Evolutionary conservation across 306 rosid species (phyloP), one percentile per base, ranked within the genome.

Genomic region (Lathyrus sativus): DNA sequence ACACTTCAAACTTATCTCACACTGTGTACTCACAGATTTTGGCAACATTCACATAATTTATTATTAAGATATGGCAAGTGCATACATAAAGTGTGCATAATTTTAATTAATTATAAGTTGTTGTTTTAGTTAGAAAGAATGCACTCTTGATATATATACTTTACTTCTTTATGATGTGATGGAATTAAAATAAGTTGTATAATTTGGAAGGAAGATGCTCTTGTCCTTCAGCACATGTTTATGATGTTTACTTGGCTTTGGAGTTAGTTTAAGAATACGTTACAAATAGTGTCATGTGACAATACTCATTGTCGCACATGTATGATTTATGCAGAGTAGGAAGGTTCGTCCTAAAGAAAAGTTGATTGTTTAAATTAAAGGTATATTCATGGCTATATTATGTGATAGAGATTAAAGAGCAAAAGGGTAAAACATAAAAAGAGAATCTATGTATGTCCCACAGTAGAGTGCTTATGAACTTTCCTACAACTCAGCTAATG

Each of bases 261-360:
- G 63, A 43, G 66, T 73, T 38, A 9, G 59, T 51, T 39, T 26
- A 62, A 39, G 29, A 41, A 8, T 11, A 72, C 70, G 70, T 72
- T 48, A 14, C 22, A 48, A 48, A 22, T 63, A 17, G 55, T 68
- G 5, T 18, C 22, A 72, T 53, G 57, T 51, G 77, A 14, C 51
- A 62, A 62, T n/a, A 49, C 5, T 35, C 10, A 37, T 37, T 35
- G 26, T 45, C 35, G 29, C 17, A 17, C 51, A 38, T 49, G 63
- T 72, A 29, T 51, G 64, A 1, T 65, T 12, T 55, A 65, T 65
- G 42, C 58, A 62, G 45, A 65, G 72, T 46, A 45, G 62, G 68
- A 58, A 58, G 45, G 18, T 66, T 74, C 67, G 31, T 65, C 35
- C 14, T 46, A 29, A 41, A 11, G 1, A 22, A 41, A 22, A 73